phyloP scores from a whole-genome alignment of 1,284 basidiomycete species.

The Stereum hirsutum region DNA sequence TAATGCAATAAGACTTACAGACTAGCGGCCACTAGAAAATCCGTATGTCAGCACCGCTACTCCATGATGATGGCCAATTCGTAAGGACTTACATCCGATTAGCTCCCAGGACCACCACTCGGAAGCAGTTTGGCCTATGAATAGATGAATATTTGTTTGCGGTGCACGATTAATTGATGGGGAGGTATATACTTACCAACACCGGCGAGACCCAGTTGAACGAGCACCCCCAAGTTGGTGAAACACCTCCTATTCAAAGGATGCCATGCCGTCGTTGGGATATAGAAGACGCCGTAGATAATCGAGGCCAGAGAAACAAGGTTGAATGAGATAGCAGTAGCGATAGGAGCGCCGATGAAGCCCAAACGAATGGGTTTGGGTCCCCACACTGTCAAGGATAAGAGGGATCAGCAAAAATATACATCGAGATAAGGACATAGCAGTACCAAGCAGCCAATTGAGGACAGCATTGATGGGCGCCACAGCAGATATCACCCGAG shows the following conservation, averaged over 20 bases:
- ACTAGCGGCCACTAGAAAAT: conserved; percentile 43
- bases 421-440: background rate
- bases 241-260: conserved; percentile 65
- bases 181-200: conserved; percentile 34
- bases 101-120: conserved; percentile 96
- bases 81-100: conserved; percentile 35
- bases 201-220: conserved; percentile 71
- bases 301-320: conserved; percentile 66
- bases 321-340: conserved; percentile 85
- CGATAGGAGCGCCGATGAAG: conserved; percentile 89
- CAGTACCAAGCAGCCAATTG: conserved; percentile 71
- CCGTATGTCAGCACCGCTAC: too few species aligned
- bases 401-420: conserved; percentile 7
- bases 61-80: background rate
- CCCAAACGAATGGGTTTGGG: conserved; percentile 72
- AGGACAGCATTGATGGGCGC: conserved; percentile 83
- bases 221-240: conserved; percentile 63
- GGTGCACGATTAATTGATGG: background rate
- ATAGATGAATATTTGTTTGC: background rate
- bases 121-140: conserved; percentile 44
- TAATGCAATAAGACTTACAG: conserved; percentile 27
- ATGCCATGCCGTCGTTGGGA: conserved; percentile 79
- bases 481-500: conserved; percentile 75
- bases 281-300: conserved; percentile 67
- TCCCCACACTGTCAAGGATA: conserved; percentile 60